phyloP scores from a whole-genome alignment of 495 filamentous ascomycete genomes.

The Articulospora tetracladia region DNA sequence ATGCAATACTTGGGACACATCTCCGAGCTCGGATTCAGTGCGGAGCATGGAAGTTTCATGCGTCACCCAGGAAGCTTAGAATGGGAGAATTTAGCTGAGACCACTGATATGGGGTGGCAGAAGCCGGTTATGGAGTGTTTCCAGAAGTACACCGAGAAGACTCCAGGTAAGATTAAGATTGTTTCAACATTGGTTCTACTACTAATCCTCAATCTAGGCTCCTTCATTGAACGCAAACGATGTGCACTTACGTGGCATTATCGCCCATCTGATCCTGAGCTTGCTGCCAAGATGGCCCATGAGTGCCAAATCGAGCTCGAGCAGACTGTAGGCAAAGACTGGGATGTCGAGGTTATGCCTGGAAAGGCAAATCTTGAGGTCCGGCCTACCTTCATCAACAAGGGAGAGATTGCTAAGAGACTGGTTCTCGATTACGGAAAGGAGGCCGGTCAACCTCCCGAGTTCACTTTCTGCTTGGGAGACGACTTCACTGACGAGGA shows the following conservation, averaged over 20 bases:
- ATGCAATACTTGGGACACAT: slow-evolving; percentile 86
- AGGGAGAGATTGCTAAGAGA: slow-evolving; percentile 83
- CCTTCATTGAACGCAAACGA: slow-evolving; percentile 88
- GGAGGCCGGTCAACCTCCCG: slow-evolving; percentile 44
- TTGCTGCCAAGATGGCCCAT: slow-evolving; percentile 67
- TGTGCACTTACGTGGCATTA: slow-evolving; percentile 97
- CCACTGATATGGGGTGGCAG: slow-evolving; percentile 85
- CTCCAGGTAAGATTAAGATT: slow-evolving; percentile 53
- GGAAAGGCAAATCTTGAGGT: slow-evolving; percentile 96
- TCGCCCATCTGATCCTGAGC: slow-evolving; percentile 80
- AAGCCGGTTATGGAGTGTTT: slow-evolving; percentile 74
- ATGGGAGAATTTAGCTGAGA: slow-evolving; percentile 86
- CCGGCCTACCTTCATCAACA: slow-evolving; percentile 94
- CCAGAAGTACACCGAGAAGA: slow-evolving; percentile 77
- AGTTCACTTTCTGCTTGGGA: slow-evolving; percentile 84
- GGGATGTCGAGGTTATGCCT: slow-evolving; percentile 89
- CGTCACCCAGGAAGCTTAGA: slow-evolving; percentile 63
- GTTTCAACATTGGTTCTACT: background rate
- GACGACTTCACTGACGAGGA: slow-evolving; percentile 98
- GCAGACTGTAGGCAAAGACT: slow-evolving; percentile 65
- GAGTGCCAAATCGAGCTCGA: slow-evolving; percentile 77
- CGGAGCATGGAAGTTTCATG: slow-evolving; percentile 95
- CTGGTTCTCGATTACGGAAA: slow-evolving; percentile 63
- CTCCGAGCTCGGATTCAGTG: slow-evolving; percentile 76
- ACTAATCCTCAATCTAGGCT: slow-evolving; percentile 46